Conservation (phyloP, 805 yeast species). For the Kluyveromyces nonfermentans region DNA sequence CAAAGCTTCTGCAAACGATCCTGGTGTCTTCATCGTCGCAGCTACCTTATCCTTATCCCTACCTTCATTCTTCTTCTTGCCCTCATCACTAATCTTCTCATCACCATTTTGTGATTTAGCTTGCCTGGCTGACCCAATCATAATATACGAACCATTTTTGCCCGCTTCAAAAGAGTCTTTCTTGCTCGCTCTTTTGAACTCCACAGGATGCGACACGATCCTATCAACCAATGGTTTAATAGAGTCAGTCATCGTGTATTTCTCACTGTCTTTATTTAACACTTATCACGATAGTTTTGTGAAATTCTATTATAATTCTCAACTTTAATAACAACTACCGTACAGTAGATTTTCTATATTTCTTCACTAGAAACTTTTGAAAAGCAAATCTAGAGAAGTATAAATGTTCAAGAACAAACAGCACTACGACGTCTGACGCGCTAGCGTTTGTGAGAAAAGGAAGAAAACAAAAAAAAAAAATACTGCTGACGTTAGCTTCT, state of each 20-base stretch:
- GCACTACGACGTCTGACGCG: background rate
- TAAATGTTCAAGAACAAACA: background rate
- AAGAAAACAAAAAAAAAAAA: background rate
- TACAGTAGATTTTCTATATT: background rate
- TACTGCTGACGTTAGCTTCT: background rate
- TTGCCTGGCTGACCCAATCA: slow-evolving; percentile 21
- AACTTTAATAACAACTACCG: too few species aligned
- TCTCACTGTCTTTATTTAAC: background rate
- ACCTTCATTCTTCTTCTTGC: background rate
- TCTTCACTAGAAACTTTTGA: background rate
- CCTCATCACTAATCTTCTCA: background rate
- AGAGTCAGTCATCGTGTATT: background rate
- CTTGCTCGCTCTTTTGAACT: slow-evolving; percentile 51
- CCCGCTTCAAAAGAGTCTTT: slow-evolving; percentile 37
- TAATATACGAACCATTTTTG: slow-evolving; percentile 42
- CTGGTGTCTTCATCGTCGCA: slow-evolving; percentile 30
- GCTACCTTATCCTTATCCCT: slow-evolving; percentile 5
- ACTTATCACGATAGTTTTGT: too few species aligned
- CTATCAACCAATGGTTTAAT: slow-evolving; percentile 50
- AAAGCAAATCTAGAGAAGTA: background rate
- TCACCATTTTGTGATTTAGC: slow-evolving; percentile 4
- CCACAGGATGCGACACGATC: slow-evolving; percentile 49
- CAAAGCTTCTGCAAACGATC: slow-evolving; percentile 41
- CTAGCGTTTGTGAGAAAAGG: too few species aligned
- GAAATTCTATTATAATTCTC: too few species aligned